Conservation (phyloP, 1,139 yeast species). For the Diutina catenulata region DNA sequence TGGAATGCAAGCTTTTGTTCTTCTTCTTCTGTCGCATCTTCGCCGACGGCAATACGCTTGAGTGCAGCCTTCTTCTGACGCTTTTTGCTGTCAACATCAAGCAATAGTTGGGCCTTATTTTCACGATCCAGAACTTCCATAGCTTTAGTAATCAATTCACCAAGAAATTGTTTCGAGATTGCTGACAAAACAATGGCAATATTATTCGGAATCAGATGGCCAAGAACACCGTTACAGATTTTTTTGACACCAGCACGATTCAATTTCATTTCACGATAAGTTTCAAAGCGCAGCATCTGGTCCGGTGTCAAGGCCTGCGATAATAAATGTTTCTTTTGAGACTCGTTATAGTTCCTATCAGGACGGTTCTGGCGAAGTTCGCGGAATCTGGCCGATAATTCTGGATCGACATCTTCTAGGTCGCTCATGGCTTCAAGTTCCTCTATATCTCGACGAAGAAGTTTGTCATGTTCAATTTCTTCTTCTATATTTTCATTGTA, state of each 20-base stretch:
- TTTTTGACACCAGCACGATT: slow-evolving; percentile 74
- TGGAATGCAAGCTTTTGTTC: slow-evolving; percentile 19
- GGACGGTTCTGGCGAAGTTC: slow-evolving; percentile 14
- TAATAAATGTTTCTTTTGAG: slow-evolving; percentile 52
- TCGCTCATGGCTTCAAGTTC: slow-evolving; percentile 15
- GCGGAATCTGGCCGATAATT: slow-evolving; percentile 21
- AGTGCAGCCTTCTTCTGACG: slow-evolving; percentile 18
- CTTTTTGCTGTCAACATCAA: slow-evolving; percentile 28
- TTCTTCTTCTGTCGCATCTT: slow-evolving; percentile 17
- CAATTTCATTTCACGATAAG: slow-evolving; percentile 72
- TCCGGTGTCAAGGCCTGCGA: slow-evolving; percentile 67
- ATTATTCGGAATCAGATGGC: slow-evolving; percentile 75
- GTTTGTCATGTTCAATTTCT: too few relatives aligned
- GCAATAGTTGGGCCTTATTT: slow-evolving; percentile 29
- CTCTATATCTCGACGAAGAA: background rate
- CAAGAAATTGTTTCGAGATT: slow-evolving; percentile 75
- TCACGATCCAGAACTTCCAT: slow-evolving; percentile 52
- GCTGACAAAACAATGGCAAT: slow-evolving; percentile 80
- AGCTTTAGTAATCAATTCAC: slow-evolving; percentile 79
- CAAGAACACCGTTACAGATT: slow-evolving; percentile 66
- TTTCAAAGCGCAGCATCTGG: slow-evolving; percentile 83
- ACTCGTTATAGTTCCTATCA: slow-evolving; percentile 16
- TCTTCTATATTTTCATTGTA: too few relatives aligned
- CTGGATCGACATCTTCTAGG: slow-evolving; percentile 24
- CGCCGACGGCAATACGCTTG: slow-evolving; percentile 17